A percentile compares a stretch with the other conserved stretches of the same genome.
These are phyloP conservation scores for Penicillium tannophilum DNA, from an alignment of 495 filamentous ascomycete genomes.

Conservation along the genomic window DNA sequence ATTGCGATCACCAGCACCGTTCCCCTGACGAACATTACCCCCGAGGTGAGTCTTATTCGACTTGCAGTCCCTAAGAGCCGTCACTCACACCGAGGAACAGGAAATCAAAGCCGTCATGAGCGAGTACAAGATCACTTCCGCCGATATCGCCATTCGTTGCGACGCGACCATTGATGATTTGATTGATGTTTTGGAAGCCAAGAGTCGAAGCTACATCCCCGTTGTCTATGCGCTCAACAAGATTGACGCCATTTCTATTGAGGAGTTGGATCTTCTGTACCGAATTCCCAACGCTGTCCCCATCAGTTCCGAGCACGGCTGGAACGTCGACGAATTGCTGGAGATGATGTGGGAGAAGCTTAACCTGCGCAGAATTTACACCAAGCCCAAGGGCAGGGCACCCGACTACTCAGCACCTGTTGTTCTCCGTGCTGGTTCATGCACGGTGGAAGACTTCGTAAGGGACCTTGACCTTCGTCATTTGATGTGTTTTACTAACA, in stretches of 20 bases:
- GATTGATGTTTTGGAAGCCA: constrained; percentile 95
- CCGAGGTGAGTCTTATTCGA: constrained; percentile 58
- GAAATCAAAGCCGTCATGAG: constrained; percentile 97
- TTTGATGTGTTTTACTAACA: constrained; percentile 28
- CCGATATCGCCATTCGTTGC: constrained; percentile 96
- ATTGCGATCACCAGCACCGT: constrained; percentile 92
- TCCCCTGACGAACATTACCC: constrained; percentile 87
- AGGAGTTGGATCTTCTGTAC: constrained; percentile 94
- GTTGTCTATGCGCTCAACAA: constrained; percentile 99
- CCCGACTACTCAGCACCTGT: constrained; percentile 93
- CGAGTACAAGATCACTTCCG: constrained; percentile 95
- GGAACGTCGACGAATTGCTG: constrained; percentile 96
- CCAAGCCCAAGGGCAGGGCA: constrained; percentile 93
- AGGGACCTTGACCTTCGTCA: constrained; percentile 31
- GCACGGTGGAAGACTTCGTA: constrained; percentile 97
- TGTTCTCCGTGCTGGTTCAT: constrained; percentile 76
- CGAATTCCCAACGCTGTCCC: constrained; percentile 95
- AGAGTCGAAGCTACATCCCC: constrained; percentile 92
- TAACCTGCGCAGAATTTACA: constrained; percentile 88
- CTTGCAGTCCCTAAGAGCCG: background rate
- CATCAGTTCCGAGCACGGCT: constrained; percentile 96
- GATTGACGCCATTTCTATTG: constrained; percentile 96
- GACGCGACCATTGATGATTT: constrained; percentile 91
- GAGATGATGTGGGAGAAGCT: constrained; percentile 99
- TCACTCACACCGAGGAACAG: constrained; percentile 31